A percentile compares a stretch with the other conserved stretches of the same genome.
Conservation (phyloP, 768 basidiomycete genomes). For the Royoungia palumana region DNA sequence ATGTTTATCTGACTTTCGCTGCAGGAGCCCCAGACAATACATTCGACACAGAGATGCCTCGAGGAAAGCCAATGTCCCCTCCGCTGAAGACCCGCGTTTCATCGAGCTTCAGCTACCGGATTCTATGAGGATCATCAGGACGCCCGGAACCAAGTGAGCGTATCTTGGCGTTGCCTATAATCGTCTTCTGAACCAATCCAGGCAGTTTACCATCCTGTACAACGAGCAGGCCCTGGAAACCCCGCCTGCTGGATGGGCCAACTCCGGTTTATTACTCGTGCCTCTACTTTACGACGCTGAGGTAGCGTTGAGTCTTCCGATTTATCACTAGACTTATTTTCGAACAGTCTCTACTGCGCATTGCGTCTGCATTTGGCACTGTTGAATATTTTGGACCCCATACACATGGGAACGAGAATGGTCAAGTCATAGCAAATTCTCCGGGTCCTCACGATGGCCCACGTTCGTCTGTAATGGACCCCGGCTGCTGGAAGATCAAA, state of each 20-base stretch:
- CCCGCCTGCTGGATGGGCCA: slow-evolving; percentile 8
- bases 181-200: slow-evolving; percentile 12
- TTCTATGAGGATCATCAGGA: slow-evolving; percentile 60
- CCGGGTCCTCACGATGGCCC: slow-evolving; percentile 57
- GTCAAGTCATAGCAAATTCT: slow-evolving; percentile 16
- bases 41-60: slow-evolving; percentile 14
- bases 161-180: not conserved
- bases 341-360: slow-evolving; percentile 46
- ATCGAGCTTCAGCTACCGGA: slow-evolving; percentile 49
- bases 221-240: slow-evolving; percentile 50
- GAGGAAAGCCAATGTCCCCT: slow-evolving; percentile 11
- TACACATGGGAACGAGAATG: slow-evolving; percentile 16
- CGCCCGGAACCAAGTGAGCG: slow-evolving; percentile 50
- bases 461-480: slow-evolving; percentile 55
- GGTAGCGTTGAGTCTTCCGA: slow-evolving; percentile 35
- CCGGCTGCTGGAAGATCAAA: slow-evolving; percentile 70
- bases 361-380: slow-evolving; percentile 60
- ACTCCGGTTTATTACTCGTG: slow-evolving; percentile 42
- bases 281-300: slow-evolving; percentile 60
- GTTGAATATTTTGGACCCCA: slow-evolving; percentile 53
- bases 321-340: slow-evolving; percentile 5
- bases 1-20: slow-evolving; percentile 7
- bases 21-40: slow-evolving; percentile 23
- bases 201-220: slow-evolving; percentile 47
- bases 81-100: slow-evolving; percentile 24